Percentiles rank a stretch among this genome's conserved stretches.
Conservation (phyloP, 805 yeast species). For the Kluyveromyces starmeri region DNA sequence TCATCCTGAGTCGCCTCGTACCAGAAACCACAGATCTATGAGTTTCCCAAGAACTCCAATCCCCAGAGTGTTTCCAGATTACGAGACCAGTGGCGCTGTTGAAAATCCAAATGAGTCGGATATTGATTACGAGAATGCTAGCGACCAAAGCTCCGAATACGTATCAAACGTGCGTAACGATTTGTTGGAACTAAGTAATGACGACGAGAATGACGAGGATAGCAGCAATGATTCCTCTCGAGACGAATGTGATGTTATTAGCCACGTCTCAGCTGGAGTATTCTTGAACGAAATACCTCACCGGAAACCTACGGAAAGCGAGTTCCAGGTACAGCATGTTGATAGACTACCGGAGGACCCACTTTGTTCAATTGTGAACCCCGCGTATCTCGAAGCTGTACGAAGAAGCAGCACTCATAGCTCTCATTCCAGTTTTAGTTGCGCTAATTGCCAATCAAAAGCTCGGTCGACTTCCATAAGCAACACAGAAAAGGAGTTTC, state of each 20-base stretch:
- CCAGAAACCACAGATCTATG: not conserved
- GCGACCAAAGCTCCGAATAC: not conserved
- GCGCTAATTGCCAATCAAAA: too few species aligned
- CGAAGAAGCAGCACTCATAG: not conserved
- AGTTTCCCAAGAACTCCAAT: slow-evolving; percentile 11
- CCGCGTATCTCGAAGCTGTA: not conserved
- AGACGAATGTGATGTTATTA: not conserved
- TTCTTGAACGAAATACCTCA: slow-evolving; percentile 5
- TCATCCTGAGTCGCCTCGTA: not conserved
- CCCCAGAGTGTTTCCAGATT: slow-evolving; percentile 5
- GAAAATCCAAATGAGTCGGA: not conserved
- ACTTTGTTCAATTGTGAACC: not conserved
- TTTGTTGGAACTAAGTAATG: not conserved
- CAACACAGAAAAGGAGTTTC: slow-evolving; percentile 2
- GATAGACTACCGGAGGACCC: not conserved
- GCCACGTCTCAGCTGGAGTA: slow-evolving; percentile 4
- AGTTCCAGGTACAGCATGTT: slow-evolving; percentile 5
- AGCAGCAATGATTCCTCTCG: not conserved
- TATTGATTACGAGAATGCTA: not conserved
- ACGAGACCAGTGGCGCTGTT: not conserved
- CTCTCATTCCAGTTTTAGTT: too few species aligned
- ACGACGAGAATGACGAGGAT: not conserved
- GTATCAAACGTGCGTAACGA: too few species aligned
- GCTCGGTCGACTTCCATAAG: too few species aligned
- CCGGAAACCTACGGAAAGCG: slow-evolving; percentile 4